phyloP scores from a whole-genome alignment of 768 basidiomycete genomes.

The Fomitopsis serialis region DNA sequence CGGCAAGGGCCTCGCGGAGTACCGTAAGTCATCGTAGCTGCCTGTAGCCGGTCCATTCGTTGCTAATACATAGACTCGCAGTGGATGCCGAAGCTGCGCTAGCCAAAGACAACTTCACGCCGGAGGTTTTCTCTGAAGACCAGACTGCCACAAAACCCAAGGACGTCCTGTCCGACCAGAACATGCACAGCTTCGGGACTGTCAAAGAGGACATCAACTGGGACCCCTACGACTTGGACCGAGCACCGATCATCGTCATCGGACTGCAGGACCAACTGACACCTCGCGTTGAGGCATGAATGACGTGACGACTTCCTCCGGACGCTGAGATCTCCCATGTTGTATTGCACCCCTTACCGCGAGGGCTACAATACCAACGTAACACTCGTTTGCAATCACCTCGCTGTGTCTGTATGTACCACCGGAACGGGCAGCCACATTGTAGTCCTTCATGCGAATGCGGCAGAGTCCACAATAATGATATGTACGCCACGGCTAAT shows the following conservation, averaged over 20 bases:
- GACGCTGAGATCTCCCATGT: too few relatives aligned
- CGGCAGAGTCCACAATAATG: too few relatives aligned
- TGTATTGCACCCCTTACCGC: too few relatives aligned
- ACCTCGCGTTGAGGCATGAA: too few relatives aligned
- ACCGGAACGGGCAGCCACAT: too few relatives aligned
- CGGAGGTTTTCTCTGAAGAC: slow-evolving; percentile 18
- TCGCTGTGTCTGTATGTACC: too few relatives aligned
- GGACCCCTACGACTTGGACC: slow-evolving; percentile 11
- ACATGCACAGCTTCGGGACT: neutral
- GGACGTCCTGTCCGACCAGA: neutral
- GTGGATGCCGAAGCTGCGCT: slow-evolving; percentile 18
- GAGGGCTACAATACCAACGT: too few relatives aligned
- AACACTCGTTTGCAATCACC: too few relatives aligned
- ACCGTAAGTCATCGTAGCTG: slow-evolving; percentile 35
- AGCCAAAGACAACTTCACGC: slow-evolving; percentile 19
- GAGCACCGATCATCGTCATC: slow-evolving; percentile 18
- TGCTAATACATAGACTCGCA: neutral
- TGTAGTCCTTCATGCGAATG: too few relatives aligned
- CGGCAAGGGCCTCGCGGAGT: slow-evolving; percentile 48
- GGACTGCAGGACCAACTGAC: slow-evolving; percentile 4
- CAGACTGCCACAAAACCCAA: too few relatives aligned
- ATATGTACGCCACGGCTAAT: too few relatives aligned
- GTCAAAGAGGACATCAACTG: slow-evolving; percentile 19
- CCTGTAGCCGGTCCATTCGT: neutral
- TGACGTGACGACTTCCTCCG: too few relatives aligned